Evolutionary conservation across 2,329 filamentous ascomycete species (phyloP).

Genomic region (Apiospora pterosperma): DNA sequence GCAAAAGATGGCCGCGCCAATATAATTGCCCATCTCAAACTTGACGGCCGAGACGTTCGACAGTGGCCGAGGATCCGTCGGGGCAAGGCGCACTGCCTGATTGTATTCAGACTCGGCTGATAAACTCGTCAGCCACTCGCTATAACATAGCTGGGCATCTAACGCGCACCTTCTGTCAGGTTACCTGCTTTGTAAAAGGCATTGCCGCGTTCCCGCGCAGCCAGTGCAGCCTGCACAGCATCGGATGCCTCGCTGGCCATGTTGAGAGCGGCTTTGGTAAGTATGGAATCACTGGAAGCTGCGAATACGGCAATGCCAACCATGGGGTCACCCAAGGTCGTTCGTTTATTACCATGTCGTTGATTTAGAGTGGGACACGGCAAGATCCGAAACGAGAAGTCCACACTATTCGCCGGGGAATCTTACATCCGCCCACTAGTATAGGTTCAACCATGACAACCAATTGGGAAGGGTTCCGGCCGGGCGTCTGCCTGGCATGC

Average conservation of each 20-base stretch:
- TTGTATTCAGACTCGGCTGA: not conserved
- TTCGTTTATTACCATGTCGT: not conserved
- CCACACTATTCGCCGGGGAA: not conserved
- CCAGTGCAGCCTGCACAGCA: not conserved
- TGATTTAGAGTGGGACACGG: not conserved
- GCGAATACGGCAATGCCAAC: not conserved
- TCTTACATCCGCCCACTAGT: not conserved
- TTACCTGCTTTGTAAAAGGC: not conserved
- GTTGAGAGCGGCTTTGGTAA: not conserved
- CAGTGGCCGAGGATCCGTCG: constrained; percentile 2
- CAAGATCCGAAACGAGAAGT: not conserved
- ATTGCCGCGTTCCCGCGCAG: not conserved
- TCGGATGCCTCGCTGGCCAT: not conserved
- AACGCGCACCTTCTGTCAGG: not conserved
- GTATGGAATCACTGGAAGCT: not conserved
- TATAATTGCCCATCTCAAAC: constrained; percentile 19
- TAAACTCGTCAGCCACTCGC: not conserved
- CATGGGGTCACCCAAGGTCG: too few species aligned
- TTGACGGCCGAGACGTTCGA: constrained; percentile 17
- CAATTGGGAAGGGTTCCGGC: too few species aligned
- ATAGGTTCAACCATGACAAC: too few species aligned
- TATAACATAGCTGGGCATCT: not conserved
- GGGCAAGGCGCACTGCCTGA: not conserved
- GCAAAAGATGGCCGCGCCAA: constrained; percentile 9
- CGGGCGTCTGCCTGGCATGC: too few species aligned